Conservation (phyloP, 2,329 filamentous ascomycete genomes). For the Alternaria brassicicola region DNA sequence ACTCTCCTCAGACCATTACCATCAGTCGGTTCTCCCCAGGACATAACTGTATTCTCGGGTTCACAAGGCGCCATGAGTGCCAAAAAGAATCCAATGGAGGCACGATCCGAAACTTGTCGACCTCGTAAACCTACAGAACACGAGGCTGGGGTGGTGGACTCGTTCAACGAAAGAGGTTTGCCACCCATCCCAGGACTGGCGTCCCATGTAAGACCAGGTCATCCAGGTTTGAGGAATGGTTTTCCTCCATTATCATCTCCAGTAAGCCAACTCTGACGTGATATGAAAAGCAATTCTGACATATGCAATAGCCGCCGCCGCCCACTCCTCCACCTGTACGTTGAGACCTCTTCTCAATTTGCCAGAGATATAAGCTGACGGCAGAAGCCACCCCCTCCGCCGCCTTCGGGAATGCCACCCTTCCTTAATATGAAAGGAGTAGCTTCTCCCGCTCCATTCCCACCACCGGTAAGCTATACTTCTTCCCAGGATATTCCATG, state of each 20-base stretch:
- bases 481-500: not conserved
- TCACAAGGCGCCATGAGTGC: not conserved
- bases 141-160: too few species aligned
- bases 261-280: not conserved
- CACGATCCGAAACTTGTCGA: not conserved
- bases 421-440: not conserved
- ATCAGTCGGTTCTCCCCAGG: not conserved
- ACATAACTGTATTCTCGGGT: not conserved
- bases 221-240: not conserved
- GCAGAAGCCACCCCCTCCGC: not conserved
- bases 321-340: constrained; percentile 3
- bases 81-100: not conserved
- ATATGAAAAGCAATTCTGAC: not conserved
- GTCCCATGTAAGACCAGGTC: fast-evolving
- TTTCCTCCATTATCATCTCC: not conserved
- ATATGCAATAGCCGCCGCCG: not conserved
- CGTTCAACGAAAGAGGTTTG: too few species aligned
- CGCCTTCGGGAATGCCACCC: not conserved
- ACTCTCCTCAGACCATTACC: not conserved
- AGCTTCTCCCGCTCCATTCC: constrained; percentile 17
- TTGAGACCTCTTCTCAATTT: not conserved
- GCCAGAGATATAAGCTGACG: not conserved
- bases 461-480: not conserved
- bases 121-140: not conserved
- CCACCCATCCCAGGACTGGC: not conserved